Evolutionary conservation across 2,329 filamentous ascomycete species (phyloP), one percentile per base, ranked within the genome.

Genomic region (Acephala macrosclerotiorum): DNA sequence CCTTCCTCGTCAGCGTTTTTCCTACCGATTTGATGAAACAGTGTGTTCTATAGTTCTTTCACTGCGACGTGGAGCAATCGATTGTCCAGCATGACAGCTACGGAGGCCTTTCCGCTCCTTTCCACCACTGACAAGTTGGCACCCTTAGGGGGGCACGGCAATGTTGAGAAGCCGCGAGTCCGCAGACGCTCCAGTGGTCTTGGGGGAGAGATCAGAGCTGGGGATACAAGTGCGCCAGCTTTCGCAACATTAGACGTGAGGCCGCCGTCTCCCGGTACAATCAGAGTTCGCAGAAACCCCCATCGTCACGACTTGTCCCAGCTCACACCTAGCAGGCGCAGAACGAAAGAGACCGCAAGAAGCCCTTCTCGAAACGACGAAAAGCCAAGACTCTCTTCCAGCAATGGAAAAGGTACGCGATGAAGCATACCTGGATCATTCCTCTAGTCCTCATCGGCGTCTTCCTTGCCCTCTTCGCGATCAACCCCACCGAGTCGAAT

Each of bases 401-500:
- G 72, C 85, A 87, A 75, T 82, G 80, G 70, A 74, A 73, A 57
- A 69, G 73, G 63, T 73, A 72, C 65, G 78, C 78, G 66, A 71
- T 86, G 72, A 89, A 87, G 77, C 86, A 88, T 77, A 89, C 87
- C 56, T 90, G 83, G 79, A 80, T 84, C 66, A 77, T 88, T 38
- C 94, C 95, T 26, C 85, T 96, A 65, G 78, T 91, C 70, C 80
- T 96, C 65, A 79, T 93, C 65, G 67, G 84, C 66, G 73, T 89
- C 75, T 84, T 94, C 75, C 80, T 92, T 66, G 79, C 83, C 58
- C 83, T 88, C 67, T 97, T 95, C 80, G 87, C 88, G 70, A 77
- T 92, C 75, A 91, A 94, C 76, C 95, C 94, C 5, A 88, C 86
- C 72, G 84, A 89, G 67, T 88, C 90, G 65, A 97, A 97, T 78